These are phyloP conservation scores for Cordyceps sp. DNA, from an alignment of 2,329 filamentous ascomycete species.

Conservation along the genomic window DNA sequence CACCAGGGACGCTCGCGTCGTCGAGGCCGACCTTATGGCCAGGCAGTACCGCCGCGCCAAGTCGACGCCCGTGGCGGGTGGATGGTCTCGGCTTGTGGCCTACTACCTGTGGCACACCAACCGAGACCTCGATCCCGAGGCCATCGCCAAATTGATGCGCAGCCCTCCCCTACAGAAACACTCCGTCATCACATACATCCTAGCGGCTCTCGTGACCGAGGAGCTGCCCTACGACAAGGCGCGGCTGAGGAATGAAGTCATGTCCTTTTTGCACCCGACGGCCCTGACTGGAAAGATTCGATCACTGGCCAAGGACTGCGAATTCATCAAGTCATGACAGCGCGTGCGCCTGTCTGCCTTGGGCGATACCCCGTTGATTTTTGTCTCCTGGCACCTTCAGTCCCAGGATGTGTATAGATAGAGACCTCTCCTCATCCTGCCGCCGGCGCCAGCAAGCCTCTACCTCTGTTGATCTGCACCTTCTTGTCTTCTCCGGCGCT, in stretches of 20 bases:
- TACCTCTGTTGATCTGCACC: conserved; percentile 74
- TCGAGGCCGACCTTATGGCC: conserved; percentile 23
- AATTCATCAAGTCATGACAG: conserved; percentile 1
- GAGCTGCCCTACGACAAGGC: conserved; percentile 29
- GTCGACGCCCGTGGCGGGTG: conserved; percentile 7
- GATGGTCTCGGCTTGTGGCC: conserved; percentile 28
- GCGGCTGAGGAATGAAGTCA: conserved; percentile 27
- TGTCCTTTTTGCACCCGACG: conserved; percentile 15
- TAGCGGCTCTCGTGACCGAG: conserved; percentile 35
- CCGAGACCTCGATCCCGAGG: conserved; percentile 25
- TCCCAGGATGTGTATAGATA: too few species aligned
- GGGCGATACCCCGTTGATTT: too few species aligned
- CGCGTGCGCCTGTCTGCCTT: too few species aligned
- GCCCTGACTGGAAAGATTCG: conserved; percentile 9
- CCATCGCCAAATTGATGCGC: conserved; percentile 38
- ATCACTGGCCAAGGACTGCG: conserved; percentile 10
- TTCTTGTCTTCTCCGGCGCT: conserved; percentile 86
- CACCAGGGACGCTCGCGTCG: conserved; percentile 21
- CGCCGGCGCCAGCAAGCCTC: conserved; percentile 29
- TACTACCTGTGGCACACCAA: conserved; percentile 49
- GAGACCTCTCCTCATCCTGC: conserved; percentile 9
- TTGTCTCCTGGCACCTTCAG: too few species aligned
- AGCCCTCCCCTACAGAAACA: conserved; percentile 38
- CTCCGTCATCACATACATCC: conserved; percentile 43
- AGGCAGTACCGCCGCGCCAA: conserved; percentile 17